Evolutionary conservation across 2,329 filamentous ascomycete species (phyloP).

Genomic region (Colletotrichum sp.): DNA sequence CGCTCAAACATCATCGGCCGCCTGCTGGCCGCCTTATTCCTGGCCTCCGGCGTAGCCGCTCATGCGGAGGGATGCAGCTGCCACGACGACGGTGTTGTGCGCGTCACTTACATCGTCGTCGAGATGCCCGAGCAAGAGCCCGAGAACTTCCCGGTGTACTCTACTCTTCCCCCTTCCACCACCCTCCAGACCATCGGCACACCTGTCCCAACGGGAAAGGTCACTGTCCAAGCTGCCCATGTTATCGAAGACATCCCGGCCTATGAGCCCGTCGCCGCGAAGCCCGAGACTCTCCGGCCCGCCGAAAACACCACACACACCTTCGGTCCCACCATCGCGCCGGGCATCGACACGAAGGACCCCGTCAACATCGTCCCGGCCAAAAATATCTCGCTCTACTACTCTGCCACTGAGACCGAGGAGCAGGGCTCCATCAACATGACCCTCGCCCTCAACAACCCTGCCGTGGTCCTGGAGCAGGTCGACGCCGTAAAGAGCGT

Average conservation of each 20-base stretch:
- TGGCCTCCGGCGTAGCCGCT: slow-evolving; percentile 5
- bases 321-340: slow-evolving; percentile 17
- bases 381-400: slow-evolving; percentile 21
- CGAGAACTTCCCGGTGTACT: not conserved
- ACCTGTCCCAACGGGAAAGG: not conserved
- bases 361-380: slow-evolving; percentile 24
- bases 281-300: slow-evolving; percentile 26
- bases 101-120: slow-evolving; percentile 23
- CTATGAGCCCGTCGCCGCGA: not conserved
- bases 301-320: slow-evolving; percentile 29
- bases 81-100: slow-evolving; percentile 6
- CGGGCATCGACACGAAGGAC: slow-evolving; percentile 14
- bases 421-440: slow-evolving; percentile 25
- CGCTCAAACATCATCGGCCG: slow-evolving; percentile 2
- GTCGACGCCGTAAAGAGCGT: slow-evolving; percentile 21
- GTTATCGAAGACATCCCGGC: slow-evolving; percentile 1
- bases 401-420: slow-evolving; percentile 11
- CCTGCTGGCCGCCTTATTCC: slow-evolving; percentile 1
- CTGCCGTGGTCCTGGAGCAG: slow-evolving; percentile 26
- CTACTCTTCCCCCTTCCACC: not conserved
- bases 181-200: not conserved
- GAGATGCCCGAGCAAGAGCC: slow-evolving; percentile 22
- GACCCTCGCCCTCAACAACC: slow-evolving; percentile 23
- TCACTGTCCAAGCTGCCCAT: not conserved
- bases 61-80: slow-evolving; percentile 19